Conservation (phyloP, 257 asterid species). For the Solanum phureja region DNA sequence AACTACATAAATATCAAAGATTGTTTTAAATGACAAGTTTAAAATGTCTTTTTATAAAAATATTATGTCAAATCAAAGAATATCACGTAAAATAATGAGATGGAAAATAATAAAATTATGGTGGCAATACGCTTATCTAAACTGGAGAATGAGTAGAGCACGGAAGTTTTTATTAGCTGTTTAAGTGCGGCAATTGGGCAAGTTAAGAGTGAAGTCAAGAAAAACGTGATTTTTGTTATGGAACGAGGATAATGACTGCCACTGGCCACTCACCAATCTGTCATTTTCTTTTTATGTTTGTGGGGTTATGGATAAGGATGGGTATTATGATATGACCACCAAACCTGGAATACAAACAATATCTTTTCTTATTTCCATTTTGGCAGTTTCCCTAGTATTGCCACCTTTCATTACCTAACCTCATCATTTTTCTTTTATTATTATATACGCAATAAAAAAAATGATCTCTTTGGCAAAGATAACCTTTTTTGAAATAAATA, state of each 20-base stretch:
- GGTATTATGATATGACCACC: not conserved
- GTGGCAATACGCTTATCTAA: not conserved
- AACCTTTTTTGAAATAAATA: not conserved
- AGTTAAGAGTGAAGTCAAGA: not conserved
- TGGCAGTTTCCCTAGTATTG: not conserved
- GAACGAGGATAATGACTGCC: not conserved
- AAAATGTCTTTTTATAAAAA: too few species aligned
- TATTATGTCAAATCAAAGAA: rapidly evolving
- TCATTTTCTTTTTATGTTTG: not conserved
- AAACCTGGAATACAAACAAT: not conserved
- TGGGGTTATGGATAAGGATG: not conserved
- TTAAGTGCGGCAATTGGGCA: not conserved
- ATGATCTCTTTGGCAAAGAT: not conserved
- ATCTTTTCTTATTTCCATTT: not conserved
- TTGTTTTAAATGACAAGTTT: too few species aligned
- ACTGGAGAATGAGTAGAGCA: not conserved
- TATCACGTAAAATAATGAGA: too few species aligned
- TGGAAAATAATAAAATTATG: not conserved
- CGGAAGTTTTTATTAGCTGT: not conserved
- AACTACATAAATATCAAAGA: too few species aligned
- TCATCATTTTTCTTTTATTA: not conserved
- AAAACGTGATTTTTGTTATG: not conserved
- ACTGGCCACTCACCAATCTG: not conserved
- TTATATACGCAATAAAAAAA: not conserved
- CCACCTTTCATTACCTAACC: not conserved